Conservation (phyloP, 495 filamentous ascomycete species). For the Aspergillus campestris region DNA sequence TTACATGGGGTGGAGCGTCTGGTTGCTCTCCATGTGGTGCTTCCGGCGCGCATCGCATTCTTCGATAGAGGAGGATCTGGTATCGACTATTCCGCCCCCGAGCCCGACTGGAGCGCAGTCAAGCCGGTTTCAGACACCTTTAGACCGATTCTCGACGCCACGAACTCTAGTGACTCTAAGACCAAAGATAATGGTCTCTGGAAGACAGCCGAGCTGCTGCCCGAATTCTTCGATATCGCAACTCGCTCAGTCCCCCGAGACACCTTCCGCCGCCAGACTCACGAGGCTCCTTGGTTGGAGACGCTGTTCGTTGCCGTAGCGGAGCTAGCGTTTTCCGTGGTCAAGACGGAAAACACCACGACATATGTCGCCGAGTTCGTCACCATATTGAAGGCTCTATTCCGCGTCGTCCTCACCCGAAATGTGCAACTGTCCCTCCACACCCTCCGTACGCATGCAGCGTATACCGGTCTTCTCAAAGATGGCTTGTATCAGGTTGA, state of each 20-base stretch:
- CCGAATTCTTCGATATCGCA: slow-evolving; percentile 49
- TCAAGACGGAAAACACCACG: slow-evolving; percentile 24
- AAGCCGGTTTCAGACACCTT: slow-evolving; percentile 36
- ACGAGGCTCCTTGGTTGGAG: slow-evolving; percentile 60
- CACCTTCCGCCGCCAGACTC: slow-evolving; percentile 44
- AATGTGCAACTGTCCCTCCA: slow-evolving; percentile 37
- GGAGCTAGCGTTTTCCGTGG: slow-evolving; percentile 34
- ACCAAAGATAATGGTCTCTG: slow-evolving; percentile 13
- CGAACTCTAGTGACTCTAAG: slow-evolving; percentile 3
- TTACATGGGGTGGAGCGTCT: slow-evolving; percentile 49
- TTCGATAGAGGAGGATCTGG: slow-evolving; percentile 35
- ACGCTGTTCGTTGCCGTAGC: slow-evolving; percentile 51
- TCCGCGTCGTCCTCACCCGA: slow-evolving; percentile 33
- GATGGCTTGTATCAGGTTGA: slow-evolving; percentile 34
- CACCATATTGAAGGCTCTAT: slow-evolving; percentile 29
- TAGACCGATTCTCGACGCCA: slow-evolving; percentile 27
- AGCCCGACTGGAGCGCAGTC: slow-evolving; percentile 38
- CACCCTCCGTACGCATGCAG: slow-evolving; percentile 35
- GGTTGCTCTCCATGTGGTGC: slow-evolving; percentile 59
- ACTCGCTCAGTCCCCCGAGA: slow-evolving; percentile 45
- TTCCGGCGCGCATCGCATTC: slow-evolving; percentile 54
- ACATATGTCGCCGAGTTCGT: slow-evolving; percentile 28
- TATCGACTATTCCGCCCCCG: slow-evolving; percentile 36
- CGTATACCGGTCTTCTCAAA: slow-evolving; percentile 36
- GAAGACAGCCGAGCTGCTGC: slow-evolving; percentile 26